These are phyloP conservation scores for Phalaenopsis equestris DNA, from an alignment of 106 monocot species.

Conservation along the genomic window DNA sequence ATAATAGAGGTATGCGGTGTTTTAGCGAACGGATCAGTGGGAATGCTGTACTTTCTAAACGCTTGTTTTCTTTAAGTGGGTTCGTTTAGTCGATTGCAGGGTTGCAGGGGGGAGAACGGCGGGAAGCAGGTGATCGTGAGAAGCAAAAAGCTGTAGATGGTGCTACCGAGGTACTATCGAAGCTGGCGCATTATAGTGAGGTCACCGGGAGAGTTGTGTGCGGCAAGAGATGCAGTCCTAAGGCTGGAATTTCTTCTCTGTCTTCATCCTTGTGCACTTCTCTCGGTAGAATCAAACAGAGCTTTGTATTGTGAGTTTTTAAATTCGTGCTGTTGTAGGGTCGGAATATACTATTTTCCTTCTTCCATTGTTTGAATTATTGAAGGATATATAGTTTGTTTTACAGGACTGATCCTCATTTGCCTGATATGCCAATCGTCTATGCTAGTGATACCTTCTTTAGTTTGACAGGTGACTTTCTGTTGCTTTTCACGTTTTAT, in stretches of 20 bases:
- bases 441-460: constrained; percentile 92
- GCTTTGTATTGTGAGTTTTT: constrained; percentile 99
- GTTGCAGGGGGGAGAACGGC: constrained; percentile 49
- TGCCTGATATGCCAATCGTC: constrained; percentile 85
- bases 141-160: constrained; percentile 60
- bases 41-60: background rate
- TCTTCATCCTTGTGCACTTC: constrained; percentile 63
- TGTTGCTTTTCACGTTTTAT: background rate
- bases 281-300: constrained; percentile 99
- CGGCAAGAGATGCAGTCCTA: constrained; percentile 40
- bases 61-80: background rate
- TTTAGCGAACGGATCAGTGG: too few species aligned
- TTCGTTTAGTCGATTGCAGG: constrained; percentile 25
- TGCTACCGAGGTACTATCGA: constrained; percentile 47
- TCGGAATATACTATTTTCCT: background rate
- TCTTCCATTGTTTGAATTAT: constrained; percentile 4
- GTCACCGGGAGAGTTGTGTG: constrained; percentile 48
- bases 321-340: constrained; percentile 14
- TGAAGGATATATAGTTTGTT: constrained; percentile 11
- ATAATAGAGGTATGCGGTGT: constrained; percentile 39
- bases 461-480: constrained; percentile 56
- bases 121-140: constrained; percentile 57
- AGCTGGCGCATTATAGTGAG: constrained; percentile 60
- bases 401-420: constrained; percentile 78
- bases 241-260: constrained; percentile 29